Evolutionary conservation across 108 stramenopile genomes (phyloP).

Genomic region (Pseudonitzschia delicatissima): DNA sequence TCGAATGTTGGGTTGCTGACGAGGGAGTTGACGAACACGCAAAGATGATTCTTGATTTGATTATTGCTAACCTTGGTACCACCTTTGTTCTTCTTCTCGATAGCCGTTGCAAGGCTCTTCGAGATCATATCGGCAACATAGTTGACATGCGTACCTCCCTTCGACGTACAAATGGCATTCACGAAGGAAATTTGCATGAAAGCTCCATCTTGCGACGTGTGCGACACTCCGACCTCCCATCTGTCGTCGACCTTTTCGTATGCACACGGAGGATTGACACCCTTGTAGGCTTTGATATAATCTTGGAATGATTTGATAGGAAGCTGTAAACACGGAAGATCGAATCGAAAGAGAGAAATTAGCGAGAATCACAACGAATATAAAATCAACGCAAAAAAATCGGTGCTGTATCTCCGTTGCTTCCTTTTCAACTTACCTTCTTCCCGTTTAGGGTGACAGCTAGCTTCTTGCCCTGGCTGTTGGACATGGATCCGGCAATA

Average conservation of each 20-base stretch:
- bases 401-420: too few relatives aligned
- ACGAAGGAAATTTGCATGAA: slow-evolving; percentile 97
- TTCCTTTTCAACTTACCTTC: slow-evolving; percentile 35
- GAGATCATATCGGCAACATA: slow-evolving; percentile 90
- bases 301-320: slow-evolving; percentile 90
- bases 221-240: slow-evolving; percentile 94
- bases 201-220: slow-evolving; percentile 66
- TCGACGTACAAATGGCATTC: slow-evolving; percentile 95
- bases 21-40: slow-evolving; percentile 93
- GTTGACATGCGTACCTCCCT: slow-evolving; percentile 94
- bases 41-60: slow-evolving; percentile 95
- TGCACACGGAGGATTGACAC: slow-evolving; percentile 70
- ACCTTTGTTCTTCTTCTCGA: slow-evolving; percentile 97
- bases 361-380: not conserved
- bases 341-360: not conserved
- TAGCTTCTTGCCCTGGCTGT: slow-evolving; percentile 79
- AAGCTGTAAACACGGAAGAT: slow-evolving; percentile 21
- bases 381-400: not conserved
- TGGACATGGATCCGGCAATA: slow-evolving; percentile 94
- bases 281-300: slow-evolving; percentile 90
- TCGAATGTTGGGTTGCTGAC: slow-evolving; percentile 98
- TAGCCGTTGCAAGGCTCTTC: slow-evolving; percentile 36
- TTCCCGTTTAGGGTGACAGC: slow-evolving; percentile 90
- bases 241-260: slow-evolving; percentile 85
- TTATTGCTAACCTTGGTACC: slow-evolving; percentile 77